Percentiles rank a stretch among this genome's conserved stretches.
Evolutionary conservation across 2,329 filamentous ascomycete genomes (phyloP).

Genomic region (Gnomoniopsis smithogilvyi): DNA sequence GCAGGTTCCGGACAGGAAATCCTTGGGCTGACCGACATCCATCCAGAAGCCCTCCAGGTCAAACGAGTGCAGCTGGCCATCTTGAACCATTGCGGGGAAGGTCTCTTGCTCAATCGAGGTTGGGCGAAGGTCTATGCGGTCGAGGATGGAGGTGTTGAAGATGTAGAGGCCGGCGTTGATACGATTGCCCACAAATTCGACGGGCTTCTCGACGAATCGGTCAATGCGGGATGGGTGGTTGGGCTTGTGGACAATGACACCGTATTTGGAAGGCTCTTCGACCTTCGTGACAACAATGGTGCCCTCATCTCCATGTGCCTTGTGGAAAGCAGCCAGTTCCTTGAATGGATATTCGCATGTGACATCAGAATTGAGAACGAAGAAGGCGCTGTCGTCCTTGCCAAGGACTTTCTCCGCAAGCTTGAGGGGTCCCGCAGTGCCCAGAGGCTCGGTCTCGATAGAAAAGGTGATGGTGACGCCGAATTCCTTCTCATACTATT

Average conservation of each 20-base stretch:
- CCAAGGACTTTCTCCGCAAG: conserved; percentile 87
- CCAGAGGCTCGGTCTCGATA: conserved; percentile 91
- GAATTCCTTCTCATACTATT: conserved; percentile 83
- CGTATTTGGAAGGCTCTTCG: conserved; percentile 97
- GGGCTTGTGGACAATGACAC: conserved; percentile 96
- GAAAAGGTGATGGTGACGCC: conserved; percentile 97
- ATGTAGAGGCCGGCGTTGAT: conserved; percentile 99
- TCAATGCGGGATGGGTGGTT: conserved; percentile 89
- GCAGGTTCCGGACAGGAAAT: conserved; percentile 94
- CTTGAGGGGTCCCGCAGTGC: conserved; percentile 93
- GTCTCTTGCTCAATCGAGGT: conserved; percentile 99
- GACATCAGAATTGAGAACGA: conserved; percentile 97
- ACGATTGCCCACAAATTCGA: conserved; percentile 97
- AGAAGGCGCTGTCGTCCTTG: conserved; percentile 94
- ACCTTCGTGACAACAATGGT: conserved; percentile 99
- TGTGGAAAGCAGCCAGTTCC: conserved; percentile 88
- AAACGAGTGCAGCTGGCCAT: conserved; percentile 90
- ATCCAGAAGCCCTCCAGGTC: conserved; percentile 99
- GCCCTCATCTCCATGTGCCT: conserved; percentile 86
- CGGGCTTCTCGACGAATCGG: conserved; percentile 98
- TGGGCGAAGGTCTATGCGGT: conserved; percentile 90
- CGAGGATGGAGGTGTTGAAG: conserved; percentile 85
- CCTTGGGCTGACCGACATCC: conserved; percentile 98
- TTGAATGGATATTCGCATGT: conserved; percentile 98
- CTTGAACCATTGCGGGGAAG: conserved; percentile 88